These are phyloP conservation scores for Ceriops tagal DNA, from an alignment of 345 rosid genomes.

Conservation along the genomic window DNA sequence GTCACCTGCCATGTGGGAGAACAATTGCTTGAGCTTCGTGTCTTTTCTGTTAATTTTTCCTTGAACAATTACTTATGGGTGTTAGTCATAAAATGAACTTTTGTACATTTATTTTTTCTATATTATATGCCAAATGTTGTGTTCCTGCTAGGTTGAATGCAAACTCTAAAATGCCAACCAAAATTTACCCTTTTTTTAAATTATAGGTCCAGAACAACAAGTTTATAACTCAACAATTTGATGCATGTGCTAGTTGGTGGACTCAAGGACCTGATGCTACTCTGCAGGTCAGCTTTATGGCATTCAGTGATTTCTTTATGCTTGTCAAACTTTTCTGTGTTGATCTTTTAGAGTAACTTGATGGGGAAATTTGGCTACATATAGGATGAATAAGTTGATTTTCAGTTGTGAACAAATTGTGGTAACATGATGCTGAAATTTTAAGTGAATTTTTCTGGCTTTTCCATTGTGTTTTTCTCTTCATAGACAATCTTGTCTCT, in stretches of 20 bases:
- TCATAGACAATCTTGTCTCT: too few relatives aligned
- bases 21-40: not conserved
- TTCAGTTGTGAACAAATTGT: too few relatives aligned
- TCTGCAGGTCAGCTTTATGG: constrained; percentile 65
- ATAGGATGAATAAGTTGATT: too few relatives aligned
- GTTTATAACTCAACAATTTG: constrained; percentile 70
- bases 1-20: not conserved
- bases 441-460: too few relatives aligned
- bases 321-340: not conserved
- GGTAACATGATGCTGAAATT: too few relatives aligned
- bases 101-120: not conserved
- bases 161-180: not conserved
- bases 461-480: too few relatives aligned
- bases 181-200: not conserved
- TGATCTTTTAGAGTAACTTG: not conserved
- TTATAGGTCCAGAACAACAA: constrained; percentile 41
- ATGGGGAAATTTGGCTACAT: not conserved
- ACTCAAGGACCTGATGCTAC: constrained; percentile 94
- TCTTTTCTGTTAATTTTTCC: not conserved
- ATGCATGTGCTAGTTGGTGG: constrained; percentile 99
- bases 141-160: not conserved
- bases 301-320: constrained; percentile 7
- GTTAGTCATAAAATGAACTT: not conserved
- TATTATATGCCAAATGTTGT: not conserved
- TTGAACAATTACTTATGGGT: not conserved